A percentile compares a stretch with the other conserved stretches of the same genome.
Conservation (phyloP, 129 eudicot species). For the Lonicera japonica region DNA sequence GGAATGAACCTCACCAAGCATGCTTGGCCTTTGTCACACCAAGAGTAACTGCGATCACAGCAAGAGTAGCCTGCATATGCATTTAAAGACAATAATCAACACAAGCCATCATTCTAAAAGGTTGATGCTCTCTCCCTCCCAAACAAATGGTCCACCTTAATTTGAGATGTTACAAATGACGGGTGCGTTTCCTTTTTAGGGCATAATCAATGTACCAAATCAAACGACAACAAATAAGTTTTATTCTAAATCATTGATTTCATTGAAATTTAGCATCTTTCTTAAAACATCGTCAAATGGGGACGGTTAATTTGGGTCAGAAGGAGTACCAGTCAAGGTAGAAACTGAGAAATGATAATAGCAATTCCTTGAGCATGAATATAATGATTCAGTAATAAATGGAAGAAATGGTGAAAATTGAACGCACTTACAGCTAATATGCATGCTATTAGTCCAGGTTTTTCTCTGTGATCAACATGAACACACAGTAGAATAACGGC, state of each 20-base stretch:
- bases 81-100: no score
- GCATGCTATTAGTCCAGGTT: conserved; percentile 93
- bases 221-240: background rate
- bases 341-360: background rate
- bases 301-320: no score
- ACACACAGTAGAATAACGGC: conserved; percentile 64
- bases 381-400: background rate
- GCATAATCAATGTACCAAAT: no score
- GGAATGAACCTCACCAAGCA: conserved; percentile 41
- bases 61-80: conserved; percentile 60
- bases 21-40: conserved; percentile 52
- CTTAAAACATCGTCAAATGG: background rate
- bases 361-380: background rate
- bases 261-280: conserved; percentile 6
- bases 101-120: no score
- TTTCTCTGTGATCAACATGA: conserved; percentile 75
- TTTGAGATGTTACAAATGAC: no score
- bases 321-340: background rate
- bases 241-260: background rate
- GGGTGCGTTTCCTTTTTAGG: no score
- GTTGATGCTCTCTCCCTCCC: no score
- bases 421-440: conserved; percentile 61
- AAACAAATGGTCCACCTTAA: no score
- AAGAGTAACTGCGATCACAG: conserved; percentile 59
- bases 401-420: background rate